These are phyloP conservation scores for Venturia effusa DNA, from an alignment of 2,329 filamentous ascomycete species.

Conservation along the genomic window DNA sequence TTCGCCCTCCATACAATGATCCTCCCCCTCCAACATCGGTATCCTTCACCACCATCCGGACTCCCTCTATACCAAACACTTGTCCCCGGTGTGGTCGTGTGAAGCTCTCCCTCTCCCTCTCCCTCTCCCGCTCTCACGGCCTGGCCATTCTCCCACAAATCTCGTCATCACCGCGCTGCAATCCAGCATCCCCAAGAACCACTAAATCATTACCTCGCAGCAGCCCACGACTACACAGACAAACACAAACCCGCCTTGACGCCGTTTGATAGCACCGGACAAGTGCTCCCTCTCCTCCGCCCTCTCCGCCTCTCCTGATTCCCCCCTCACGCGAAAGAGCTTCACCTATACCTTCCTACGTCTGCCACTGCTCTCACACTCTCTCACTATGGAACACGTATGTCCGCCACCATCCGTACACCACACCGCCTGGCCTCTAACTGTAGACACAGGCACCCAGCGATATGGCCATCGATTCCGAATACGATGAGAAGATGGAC, in stretches of 20 bases:
- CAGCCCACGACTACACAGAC: background rate
- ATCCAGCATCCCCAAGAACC: background rate
- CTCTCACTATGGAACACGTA: constrained; percentile 27
- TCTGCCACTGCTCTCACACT: no score
- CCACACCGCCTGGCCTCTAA: background rate
- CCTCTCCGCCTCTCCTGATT: background rate
- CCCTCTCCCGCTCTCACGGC: no score
- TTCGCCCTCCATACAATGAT: background rate
- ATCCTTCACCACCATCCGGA: background rate
- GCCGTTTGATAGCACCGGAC: background rate
- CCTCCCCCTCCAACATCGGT: background rate
- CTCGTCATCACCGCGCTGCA: background rate
- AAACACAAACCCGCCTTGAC: background rate
- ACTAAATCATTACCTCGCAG: no score
- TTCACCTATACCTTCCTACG: background rate
- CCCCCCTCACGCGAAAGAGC: background rate
- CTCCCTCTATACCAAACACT: background rate
- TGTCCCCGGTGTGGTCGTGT: background rate
- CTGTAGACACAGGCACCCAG: constrained; percentile 27
- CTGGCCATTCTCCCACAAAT: background rate
- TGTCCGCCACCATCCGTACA: constrained; percentile 13
- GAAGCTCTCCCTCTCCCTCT: no score
- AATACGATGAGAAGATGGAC: constrained; percentile 51
- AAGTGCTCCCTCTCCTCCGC: constrained; percentile 1
- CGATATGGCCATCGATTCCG: constrained; percentile 53